phyloP scores from a whole-genome alignment of 1,284 basidiomycete species.

The Athelia psychrophila region DNA sequence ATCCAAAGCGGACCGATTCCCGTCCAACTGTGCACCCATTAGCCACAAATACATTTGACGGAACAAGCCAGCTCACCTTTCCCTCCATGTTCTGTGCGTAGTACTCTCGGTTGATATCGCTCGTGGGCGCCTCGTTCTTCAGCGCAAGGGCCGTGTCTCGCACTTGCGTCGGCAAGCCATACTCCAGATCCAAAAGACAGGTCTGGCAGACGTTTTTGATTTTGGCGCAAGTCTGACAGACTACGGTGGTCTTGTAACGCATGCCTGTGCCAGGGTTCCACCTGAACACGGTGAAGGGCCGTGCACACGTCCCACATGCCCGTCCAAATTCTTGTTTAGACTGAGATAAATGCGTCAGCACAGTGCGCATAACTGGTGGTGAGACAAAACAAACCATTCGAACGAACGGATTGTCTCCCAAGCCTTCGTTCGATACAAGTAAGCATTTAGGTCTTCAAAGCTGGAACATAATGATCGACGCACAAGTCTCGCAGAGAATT shows the following conservation, averaged over 20 bases:
- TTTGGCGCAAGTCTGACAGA: conserved; percentile 98
- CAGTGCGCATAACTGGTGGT: conserved; percentile 2
- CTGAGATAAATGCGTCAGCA: conserved; percentile 35
- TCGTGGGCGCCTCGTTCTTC: conserved; percentile 87
- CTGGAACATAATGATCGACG: conserved; percentile 23
- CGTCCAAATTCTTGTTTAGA: conserved; percentile 96
- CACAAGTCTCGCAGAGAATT: conserved; percentile 90
- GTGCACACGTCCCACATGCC: conserved; percentile 93
- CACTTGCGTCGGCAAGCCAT: conserved; percentile 95
- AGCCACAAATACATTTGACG: conserved; percentile 2
- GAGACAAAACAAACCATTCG: conserved; percentile 66
- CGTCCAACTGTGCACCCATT: conserved; percentile 49
- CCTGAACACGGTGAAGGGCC: conserved; percentile 95
- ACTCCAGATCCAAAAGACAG: conserved; percentile 94
- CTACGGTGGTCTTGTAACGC: conserved; percentile 96
- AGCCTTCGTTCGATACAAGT: conserved; percentile 47
- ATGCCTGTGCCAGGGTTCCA: conserved; percentile 96
- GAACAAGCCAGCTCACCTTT: conserved; percentile 50
- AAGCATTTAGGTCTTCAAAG: too few relatives aligned
- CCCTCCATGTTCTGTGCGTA: conserved; percentile 96
- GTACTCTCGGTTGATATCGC: conserved; percentile 96
- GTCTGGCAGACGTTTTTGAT: conserved; percentile 99
- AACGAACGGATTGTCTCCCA: conserved; percentile 86
- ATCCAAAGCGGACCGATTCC: conserved; percentile 66
- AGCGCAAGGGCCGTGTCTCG: conserved; percentile 92